Evolutionary conservation across 805 yeast genomes (phyloP).

Genomic region (Yarrowia porcina): DNA sequence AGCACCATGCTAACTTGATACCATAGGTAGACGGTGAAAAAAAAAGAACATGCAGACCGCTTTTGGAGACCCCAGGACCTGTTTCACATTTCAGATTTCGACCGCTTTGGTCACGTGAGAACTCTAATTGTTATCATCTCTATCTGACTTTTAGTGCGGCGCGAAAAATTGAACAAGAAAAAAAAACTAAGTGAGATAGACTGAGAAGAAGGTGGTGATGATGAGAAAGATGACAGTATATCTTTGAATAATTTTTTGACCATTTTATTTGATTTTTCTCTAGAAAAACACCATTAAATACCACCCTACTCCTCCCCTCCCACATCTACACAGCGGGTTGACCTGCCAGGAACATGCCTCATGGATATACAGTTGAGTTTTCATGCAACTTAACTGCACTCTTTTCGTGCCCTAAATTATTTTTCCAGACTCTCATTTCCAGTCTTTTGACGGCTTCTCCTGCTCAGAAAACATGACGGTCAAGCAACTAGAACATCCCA

Average conservation of each 20-base stretch:
- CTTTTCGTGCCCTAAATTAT: constrained; percentile 3
- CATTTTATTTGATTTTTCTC: too few species aligned
- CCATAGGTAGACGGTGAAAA: neutral
- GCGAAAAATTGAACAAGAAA: neutral
- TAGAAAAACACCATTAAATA: too few species aligned
- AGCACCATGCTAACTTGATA: neutral
- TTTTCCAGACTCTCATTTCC: neutral
- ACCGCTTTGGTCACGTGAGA: constrained; percentile 8
- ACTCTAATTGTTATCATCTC: constrained; percentile 11
- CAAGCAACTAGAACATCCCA: neutral
- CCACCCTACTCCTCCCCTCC: neutral
- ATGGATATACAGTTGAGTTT: constrained; percentile 1
- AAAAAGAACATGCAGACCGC: neutral
- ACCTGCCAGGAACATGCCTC: constrained; percentile 6
- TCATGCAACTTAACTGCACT: constrained; percentile 15
- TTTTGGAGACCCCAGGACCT: too few species aligned
- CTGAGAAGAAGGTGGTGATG: too few species aligned
- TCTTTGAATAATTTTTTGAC: neutral
- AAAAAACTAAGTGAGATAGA: neutral
- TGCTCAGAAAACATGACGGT: neutral
- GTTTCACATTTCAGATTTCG: neutral
- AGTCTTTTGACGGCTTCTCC: neutral
- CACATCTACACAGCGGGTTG: neutral
- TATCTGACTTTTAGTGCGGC: constrained; percentile 23
- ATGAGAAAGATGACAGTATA: neutral